phyloP scores from a whole-genome alignment of 2,329 filamentous ascomycete genomes.

The Colletotrichum tropicicola region DNA sequence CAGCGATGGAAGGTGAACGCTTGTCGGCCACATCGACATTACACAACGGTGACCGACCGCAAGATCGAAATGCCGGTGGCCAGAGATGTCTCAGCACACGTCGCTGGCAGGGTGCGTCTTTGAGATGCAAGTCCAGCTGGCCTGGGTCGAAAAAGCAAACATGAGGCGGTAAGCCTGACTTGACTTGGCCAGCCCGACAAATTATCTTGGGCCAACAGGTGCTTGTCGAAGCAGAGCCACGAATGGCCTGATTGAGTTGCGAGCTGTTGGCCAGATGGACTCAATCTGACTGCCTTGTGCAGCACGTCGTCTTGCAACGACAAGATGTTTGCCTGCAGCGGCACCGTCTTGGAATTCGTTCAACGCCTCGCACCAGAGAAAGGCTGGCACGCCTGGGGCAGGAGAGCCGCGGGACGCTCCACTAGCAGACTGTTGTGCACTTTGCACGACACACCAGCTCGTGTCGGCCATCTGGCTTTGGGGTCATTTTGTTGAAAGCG shows the following conservation, averaged over 20 bases:
- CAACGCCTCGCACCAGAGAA: too few species aligned
- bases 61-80: conserved; percentile 24
- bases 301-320: neutral
- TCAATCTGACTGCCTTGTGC: neutral
- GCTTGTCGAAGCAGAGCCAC: neutral
- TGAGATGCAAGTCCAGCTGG: conserved; percentile 7
- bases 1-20: neutral
- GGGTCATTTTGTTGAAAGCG: neutral
- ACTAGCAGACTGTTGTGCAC: neutral
- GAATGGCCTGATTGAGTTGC: neutral
- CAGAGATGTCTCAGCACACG: conserved; percentile 11
- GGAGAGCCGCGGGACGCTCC: neutral
- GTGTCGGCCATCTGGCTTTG: neutral
- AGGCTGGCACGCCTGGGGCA: neutral
- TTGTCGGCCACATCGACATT: conserved; percentile 1
- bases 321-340: neutral
- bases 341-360: too few species aligned
- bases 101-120: neutral
- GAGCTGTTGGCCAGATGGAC: too few species aligned
- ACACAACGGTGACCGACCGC: conserved; percentile 13
- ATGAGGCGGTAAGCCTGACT: conserved; percentile 10
- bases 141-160: conserved; percentile 10
- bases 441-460: neutral
- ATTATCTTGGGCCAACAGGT: neutral
- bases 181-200: neutral